Base-by-base conservation (phyloP, 2,329 filamentous ascomycete genomes). In the Penicillium sp. region DNA sequence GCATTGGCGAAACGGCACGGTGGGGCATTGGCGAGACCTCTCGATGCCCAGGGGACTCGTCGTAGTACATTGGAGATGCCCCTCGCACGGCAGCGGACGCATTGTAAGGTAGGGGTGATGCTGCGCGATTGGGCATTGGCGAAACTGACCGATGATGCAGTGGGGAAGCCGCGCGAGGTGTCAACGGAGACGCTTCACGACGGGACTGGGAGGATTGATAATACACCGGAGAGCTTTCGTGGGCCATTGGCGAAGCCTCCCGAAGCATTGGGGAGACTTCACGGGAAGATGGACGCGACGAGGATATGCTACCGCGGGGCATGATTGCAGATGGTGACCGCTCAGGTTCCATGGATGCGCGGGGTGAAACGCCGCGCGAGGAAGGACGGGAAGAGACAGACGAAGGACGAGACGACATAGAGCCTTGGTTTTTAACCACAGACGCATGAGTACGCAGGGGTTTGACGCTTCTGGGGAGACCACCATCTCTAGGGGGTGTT, bases 371-470 rank as follows among this genome's bases (percentile, higher is more conserved):
- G 2, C 65, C 66, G 13, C 67, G 67, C 19, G 71, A 67, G 2
- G 68, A 67, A 33, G 69, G 61, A 37, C 70, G 62, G 23, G 74
- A 63, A 5, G 62, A 70, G 46, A 69, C 67, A 25, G 75, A 74
- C 3, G 67, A 64, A n/a, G 69, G 69, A 39, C 70, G 69, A 8
- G 74, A 72, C 10, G 47, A 46, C n/a, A 70, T 31, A 2, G 72
- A 72, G 57, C 69, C 68, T 52, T 75, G 72, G 49, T 75, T 71
- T 58, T 75, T 77, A 31, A 75, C 66, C 5, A 72, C 70, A 19
- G 70, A 74, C 4, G 73, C 72, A 29, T 77, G 73, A 19, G 71
- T 74, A 43, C 72, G 73, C 50, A 72, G 56, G n/a, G 70, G 69
- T 37, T 72, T 71, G 21, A 64, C 64, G 53, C 62, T 74, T 33